These are phyloP conservation scores for Boletus tomentosulus DNA, from an alignment of 768 basidiomycete species.

Conservation along the genomic window DNA sequence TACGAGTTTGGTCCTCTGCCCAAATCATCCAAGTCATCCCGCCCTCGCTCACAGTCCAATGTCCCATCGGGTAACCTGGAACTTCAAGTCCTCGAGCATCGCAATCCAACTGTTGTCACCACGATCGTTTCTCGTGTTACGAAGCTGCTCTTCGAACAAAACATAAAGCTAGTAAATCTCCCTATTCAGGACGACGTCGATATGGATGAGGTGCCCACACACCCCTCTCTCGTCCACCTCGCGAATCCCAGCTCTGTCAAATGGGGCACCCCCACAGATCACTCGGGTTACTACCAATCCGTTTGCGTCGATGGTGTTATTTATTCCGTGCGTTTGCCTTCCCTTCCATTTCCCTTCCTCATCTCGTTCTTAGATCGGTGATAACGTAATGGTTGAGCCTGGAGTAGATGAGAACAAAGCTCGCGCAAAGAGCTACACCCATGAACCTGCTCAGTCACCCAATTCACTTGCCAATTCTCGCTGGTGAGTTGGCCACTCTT, in stretches of 20 bases:
- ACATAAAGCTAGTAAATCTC: slow-evolving; percentile 38
- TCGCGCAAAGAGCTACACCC: slow-evolving; percentile 39
- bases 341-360: not conserved
- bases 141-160: slow-evolving; percentile 43
- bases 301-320: slow-evolving; percentile 53
- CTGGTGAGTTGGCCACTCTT: slow-evolving; percentile 47
- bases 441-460: slow-evolving; percentile 40
- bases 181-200: slow-evolving; percentile 26
- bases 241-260: slow-evolving; percentile 32
- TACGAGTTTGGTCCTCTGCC: slow-evolving; percentile 20
- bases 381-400: slow-evolving; percentile 59
- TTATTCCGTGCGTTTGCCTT: slow-evolving; percentile 44
- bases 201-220: slow-evolving; percentile 10
- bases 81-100: slow-evolving; percentile 35
- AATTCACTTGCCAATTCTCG: slow-evolving; percentile 55
- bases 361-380: slow-evolving; percentile 46
- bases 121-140: slow-evolving; percentile 45
- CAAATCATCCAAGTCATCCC: slow-evolving; percentile 15
- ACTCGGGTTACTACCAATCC: slow-evolving; percentile 37
- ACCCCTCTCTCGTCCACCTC: slow-evolving; percentile 20
- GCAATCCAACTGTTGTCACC: slow-evolving; percentile 40
- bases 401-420: slow-evolving; percentile 45
- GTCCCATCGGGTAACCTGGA: slow-evolving; percentile 14
- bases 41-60: slow-evolving; percentile 11
- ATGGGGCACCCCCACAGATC: slow-evolving; percentile 29